Percentiles rank a stretch among this genome's conserved stretches.
Conservation (phyloP, 495 filamentous ascomycete genomes). For the Neurospora pannonica region DNA sequence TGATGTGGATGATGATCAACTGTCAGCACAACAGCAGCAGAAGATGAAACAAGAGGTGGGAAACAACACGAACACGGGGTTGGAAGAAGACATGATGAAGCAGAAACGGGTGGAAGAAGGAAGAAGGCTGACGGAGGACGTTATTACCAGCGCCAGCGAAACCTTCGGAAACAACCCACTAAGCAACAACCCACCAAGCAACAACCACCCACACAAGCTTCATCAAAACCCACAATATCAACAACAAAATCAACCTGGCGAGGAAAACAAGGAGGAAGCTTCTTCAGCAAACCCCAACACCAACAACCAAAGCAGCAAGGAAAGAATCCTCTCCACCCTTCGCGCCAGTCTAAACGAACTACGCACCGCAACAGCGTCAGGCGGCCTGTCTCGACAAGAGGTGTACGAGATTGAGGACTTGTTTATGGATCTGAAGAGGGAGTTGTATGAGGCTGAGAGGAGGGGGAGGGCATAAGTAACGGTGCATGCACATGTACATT, state of each 20-base stretch:
- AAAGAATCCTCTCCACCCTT: conserved; percentile 40
- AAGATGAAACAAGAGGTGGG: background rate
- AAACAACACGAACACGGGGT: background rate
- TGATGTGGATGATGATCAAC: background rate
- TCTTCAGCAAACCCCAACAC: background rate
- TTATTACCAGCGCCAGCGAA: background rate
- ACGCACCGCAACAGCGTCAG: conserved; percentile 25
- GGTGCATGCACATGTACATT: too few species aligned
- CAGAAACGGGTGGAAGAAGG: background rate
- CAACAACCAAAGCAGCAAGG: conserved; percentile 10
- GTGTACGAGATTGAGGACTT: conserved; percentile 55
- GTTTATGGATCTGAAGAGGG: conserved; percentile 56
- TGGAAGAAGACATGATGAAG: too few species aligned
- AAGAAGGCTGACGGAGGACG: background rate
- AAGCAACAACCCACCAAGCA: background rate
- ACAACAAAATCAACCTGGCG: background rate
- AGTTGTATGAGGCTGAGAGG: conserved; percentile 51
- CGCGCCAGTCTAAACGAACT: conserved; percentile 42
- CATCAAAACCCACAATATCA: background rate
- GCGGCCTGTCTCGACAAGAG: conserved; percentile 36
- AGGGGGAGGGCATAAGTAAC: conserved; percentile 26
- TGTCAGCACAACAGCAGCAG: background rate
- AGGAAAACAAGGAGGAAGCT: background rate
- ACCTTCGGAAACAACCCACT: background rate
- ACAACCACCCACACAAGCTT: too few species aligned